A percentile compares a stretch with the other conserved stretches of the same genome.
Conservation (phyloP, 176 grass and related monocot species). For the Aegilops speltoides region DNA sequence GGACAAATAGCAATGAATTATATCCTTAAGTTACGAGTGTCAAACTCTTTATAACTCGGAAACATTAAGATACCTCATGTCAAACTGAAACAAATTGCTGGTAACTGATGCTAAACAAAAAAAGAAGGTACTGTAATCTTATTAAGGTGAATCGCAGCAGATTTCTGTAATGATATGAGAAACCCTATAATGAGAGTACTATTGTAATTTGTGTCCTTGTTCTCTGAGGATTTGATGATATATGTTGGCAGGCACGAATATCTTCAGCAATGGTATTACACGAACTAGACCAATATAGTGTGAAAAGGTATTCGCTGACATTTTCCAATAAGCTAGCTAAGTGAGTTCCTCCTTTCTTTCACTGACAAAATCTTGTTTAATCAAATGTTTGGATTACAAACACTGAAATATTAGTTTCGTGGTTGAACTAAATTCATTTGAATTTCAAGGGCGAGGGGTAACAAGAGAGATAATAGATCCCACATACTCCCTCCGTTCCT, state of each 20-base stretch:
- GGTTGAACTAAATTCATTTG: background rate
- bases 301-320: background rate
- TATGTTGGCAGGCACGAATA: background rate
- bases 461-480: slow-evolving; percentile 4
- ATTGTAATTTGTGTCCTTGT: background rate
- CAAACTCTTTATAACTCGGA: slow-evolving; percentile 4
- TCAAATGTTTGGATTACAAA: background rate
- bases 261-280: background rate
- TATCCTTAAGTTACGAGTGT: slow-evolving; percentile 20
- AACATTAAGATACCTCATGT: background rate
- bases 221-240: background rate
- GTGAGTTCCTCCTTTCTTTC: background rate
- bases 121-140: background rate
- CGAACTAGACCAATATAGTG: background rate
- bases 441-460: background rate
- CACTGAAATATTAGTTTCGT: background rate
- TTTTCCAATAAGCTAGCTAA: background rate
- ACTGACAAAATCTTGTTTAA: background rate
- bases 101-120: background rate
- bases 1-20: background rate
- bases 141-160: background rate
- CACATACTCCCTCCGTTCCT: too few species aligned
- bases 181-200: background rate
- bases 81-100: background rate
- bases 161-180: background rate